These are phyloP conservation scores for Nicotiana noctiflora DNA, from an alignment of 257 asterid genomes.

Conservation along the genomic window DNA sequence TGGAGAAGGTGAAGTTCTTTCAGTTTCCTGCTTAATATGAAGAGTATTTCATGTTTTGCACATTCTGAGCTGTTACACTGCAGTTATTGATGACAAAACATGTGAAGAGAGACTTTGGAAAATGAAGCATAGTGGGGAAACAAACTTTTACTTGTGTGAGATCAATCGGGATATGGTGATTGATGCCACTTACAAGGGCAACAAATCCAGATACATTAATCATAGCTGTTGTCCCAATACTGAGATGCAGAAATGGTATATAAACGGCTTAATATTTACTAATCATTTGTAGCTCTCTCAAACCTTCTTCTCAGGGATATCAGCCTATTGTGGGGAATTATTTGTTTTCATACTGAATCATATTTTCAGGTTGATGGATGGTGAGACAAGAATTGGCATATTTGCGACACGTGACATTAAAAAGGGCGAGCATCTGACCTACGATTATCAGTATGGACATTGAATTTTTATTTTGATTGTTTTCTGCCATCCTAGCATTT, in stretches of 20 bases:
- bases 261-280: slow-evolving; percentile 9
- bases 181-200: slow-evolving; percentile 96
- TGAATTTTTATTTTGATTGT: slow-evolving; percentile 11
- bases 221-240: slow-evolving; percentile 97
- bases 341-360: slow-evolving; percentile 10
- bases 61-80: slow-evolving; percentile 17
- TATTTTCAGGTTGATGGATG: slow-evolving; percentile 75
- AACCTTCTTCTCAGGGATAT: not conserved
- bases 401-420: slow-evolving; percentile 78
- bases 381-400: slow-evolving; percentile 94
- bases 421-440: slow-evolving; percentile 89
- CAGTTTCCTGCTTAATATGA: slow-evolving; percentile 7
- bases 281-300: not conserved
- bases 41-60: not conserved
- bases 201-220: slow-evolving; percentile 93
- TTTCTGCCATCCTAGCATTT: not conserved
- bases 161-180: slow-evolving; percentile 93
- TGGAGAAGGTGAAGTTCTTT: slow-evolving; percentile 69
- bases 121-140: slow-evolving; percentile 88
- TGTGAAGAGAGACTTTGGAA: slow-evolving; percentile 98
- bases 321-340: not conserved
- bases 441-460: slow-evolving; percentile 86
- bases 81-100: slow-evolving; percentile 94
- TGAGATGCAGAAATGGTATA: slow-evolving; percentile 95
- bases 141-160: slow-evolving; percentile 91